These are phyloP conservation scores for Aspergillus cejpii DNA, from an alignment of 2,329 filamentous ascomycete genomes.

Conservation along the genomic window DNA sequence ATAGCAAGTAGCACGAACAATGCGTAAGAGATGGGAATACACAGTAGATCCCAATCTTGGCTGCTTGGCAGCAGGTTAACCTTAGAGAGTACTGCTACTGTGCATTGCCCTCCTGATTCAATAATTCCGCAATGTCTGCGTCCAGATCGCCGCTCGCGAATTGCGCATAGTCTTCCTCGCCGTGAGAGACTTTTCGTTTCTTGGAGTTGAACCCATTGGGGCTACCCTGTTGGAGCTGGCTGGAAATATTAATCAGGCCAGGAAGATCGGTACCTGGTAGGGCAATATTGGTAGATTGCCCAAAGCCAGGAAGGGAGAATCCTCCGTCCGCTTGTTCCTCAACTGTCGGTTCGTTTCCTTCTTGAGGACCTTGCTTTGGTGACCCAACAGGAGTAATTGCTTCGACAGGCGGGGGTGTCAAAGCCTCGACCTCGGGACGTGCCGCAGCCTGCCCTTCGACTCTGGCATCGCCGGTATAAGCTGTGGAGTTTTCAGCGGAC, in stretches of 20 bases:
- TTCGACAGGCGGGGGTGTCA: constrained; percentile 71
- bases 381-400: constrained; percentile 48
- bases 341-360: constrained; percentile 25
- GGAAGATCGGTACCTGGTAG: constrained; percentile 17
- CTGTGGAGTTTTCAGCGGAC: constrained; percentile 51
- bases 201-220: constrained; percentile 36
- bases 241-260: constrained; percentile 14
- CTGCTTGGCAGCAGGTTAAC: neutral
- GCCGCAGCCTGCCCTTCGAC: constrained; percentile 25
- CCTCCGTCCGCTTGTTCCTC: constrained; percentile 13
- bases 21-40: neutral
- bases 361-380: constrained; percentile 34
- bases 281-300: constrained; percentile 13
- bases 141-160: constrained; percentile 53
- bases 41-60: too few species aligned
- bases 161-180: constrained; percentile 40
- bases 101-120: constrained; percentile 42
- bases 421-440: constrained; percentile 73
- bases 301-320: constrained; percentile 19
- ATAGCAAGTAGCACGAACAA: neutral
- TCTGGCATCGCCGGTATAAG: constrained; percentile 35
- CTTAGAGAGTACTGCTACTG: constrained; percentile 3
- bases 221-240: constrained; percentile 20
- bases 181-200: constrained; percentile 45
- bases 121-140: constrained; percentile 54